phyloP scores from a whole-genome alignment of 257 asterid species.

The Solanum appendiculatum region DNA sequence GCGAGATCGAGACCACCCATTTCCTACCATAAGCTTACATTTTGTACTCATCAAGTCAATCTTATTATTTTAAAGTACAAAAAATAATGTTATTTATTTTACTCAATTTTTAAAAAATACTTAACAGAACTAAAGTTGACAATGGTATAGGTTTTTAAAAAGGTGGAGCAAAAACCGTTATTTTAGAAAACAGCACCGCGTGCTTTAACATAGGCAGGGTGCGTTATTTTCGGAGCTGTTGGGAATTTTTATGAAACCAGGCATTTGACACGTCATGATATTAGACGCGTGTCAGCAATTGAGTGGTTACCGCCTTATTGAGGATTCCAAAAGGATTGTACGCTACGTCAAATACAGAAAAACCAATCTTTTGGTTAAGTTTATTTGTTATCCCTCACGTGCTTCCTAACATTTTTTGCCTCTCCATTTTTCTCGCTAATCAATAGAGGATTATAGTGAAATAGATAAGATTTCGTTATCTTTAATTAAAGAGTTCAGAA shows the following conservation, averaged over 20 bases:
- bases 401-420: background rate
- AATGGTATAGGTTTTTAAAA: background rate
- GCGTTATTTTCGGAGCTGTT: background rate
- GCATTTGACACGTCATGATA: background rate
- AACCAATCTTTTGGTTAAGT: background rate
- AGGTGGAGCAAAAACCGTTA: background rate
- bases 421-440: too few species aligned
- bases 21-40: background rate
- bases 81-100: background rate
- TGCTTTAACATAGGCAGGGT: background rate
- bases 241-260: background rate
- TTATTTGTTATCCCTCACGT: background rate
- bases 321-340: background rate
- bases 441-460: rapidly evolving
- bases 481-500: too few species aligned
- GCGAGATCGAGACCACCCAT: background rate
- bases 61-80: background rate
- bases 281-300: background rate
- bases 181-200: background rate
- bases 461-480: background rate
- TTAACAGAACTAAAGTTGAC: background rate
- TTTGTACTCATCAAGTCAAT: background rate
- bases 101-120: background rate
- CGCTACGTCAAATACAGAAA: background rate
- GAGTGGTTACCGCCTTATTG: background rate